These are phyloP conservation scores for Monosporozyma aerobia DNA, from an alignment of 805 yeast species.

Conservation along the genomic window DNA sequence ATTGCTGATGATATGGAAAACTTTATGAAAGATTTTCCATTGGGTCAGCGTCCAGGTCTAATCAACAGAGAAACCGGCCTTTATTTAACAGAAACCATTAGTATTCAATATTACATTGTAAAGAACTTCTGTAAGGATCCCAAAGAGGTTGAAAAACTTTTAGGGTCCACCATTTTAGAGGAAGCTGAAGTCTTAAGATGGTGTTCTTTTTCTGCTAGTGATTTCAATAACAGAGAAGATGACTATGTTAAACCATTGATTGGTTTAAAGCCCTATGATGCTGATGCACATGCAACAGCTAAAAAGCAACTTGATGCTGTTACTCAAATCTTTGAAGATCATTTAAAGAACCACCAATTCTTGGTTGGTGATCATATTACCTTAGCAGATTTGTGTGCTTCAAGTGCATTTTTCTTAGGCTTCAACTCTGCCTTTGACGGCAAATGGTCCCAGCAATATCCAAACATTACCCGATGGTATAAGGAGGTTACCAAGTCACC, in stretches of 20 bases:
- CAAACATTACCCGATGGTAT: constrained; percentile 34
- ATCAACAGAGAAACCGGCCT: constrained; percentile 27
- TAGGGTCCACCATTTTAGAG: constrained; percentile 42
- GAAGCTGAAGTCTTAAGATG: constrained; percentile 51
- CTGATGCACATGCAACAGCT: constrained; percentile 44
- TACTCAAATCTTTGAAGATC: constrained; percentile 41
- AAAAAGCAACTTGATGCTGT: constrained; percentile 31
- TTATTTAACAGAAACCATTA: constrained; percentile 1
- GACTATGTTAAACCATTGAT: constrained; percentile 45
- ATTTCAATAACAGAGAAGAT: constrained; percentile 42
- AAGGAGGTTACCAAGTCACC: constrained; percentile 1
- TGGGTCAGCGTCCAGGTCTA: constrained; percentile 56
- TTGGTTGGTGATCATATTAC: constrained; percentile 54
- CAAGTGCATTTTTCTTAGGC: constrained; percentile 7
- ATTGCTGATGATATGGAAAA: constrained; percentile 14
- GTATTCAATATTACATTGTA: constrained; percentile 39
- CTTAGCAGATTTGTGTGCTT: constrained; percentile 16
- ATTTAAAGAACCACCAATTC: constrained; percentile 53
- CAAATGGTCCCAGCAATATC: constrained; percentile 52
- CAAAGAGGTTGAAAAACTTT: constrained; percentile 33
- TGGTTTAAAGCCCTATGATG: constrained; percentile 67
- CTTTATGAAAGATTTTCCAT: constrained; percentile 48
- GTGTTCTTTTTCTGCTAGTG: constrained; percentile 66
- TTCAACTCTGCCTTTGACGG: constrained; percentile 48
- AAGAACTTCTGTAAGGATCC: constrained; percentile 26